Evolutionary conservation across 2,329 filamentous ascomycete species (phyloP).

Genomic region (Penicillium sp.): DNA sequence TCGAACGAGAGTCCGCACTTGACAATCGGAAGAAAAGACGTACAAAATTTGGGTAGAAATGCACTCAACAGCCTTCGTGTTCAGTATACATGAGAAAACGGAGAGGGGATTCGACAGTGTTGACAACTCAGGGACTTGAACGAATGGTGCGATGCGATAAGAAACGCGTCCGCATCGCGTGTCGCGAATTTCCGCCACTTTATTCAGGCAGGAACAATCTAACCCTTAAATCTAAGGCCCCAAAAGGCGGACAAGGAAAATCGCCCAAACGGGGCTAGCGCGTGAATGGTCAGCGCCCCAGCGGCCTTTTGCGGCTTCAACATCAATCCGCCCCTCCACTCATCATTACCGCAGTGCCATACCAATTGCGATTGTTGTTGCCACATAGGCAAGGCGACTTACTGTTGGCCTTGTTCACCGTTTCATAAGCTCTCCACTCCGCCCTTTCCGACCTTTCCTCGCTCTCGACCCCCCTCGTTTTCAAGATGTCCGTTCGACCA

Average conservation of each 20-base stretch:
- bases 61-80: neutral
- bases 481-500: conserved; percentile 45
- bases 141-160: conserved; percentile 20
- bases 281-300: conserved; percentile 31
- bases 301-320: conserved; percentile 46
- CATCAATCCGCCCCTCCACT: conserved; percentile 40
- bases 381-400: conserved; percentile 18
- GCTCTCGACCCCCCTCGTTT: conserved; percentile 23
- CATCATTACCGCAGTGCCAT: conserved; percentile 24
- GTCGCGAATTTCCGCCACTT: conserved; percentile 30
- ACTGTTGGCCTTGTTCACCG: conserved; percentile 10
- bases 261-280: conserved; percentile 35
- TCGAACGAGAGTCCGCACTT: neutral
- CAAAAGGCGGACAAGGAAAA: conserved; percentile 31
- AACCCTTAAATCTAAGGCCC: conserved; percentile 26
- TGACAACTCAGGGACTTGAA: conserved; percentile 5
- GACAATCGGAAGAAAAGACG: neutral
- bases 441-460: conserved; percentile 13
- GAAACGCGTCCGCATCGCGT: conserved; percentile 40
- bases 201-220: conserved; percentile 16
- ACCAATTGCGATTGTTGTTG: conserved; percentile 32
- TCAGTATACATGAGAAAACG: conserved; percentile 4
- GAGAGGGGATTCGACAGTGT: neutral
- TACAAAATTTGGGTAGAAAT: neutral
- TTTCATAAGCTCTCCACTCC: conserved; percentile 4